Conservation (phyloP, 2,329 filamentous ascomycete genomes). For the Plectosphaerella sp. region DNA sequence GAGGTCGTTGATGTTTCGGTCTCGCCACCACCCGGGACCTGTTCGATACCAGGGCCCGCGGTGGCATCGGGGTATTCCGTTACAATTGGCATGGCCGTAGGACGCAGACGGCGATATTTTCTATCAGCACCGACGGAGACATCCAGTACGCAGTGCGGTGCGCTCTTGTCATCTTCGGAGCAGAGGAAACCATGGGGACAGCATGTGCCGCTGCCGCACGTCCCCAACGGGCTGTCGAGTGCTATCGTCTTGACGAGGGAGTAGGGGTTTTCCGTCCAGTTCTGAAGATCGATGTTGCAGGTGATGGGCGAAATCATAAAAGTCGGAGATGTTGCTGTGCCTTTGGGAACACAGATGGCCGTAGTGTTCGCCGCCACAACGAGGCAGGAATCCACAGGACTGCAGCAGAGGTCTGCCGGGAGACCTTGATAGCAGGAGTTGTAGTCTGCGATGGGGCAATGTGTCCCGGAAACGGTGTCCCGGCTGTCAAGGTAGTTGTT, state of each 20-base stretch:
- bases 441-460: conserved; percentile 7
- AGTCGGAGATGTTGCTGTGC: conserved; percentile 52
- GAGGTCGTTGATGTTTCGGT: neutral
- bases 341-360: conserved; percentile 64
- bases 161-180: conserved; percentile 16
- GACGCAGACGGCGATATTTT: neutral
- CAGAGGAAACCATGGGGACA: conserved; percentile 73
- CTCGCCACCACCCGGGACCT: neutral
- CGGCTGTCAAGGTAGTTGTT: neutral
- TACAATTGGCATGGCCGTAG: conserved; percentile 33
- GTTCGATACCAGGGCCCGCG: neutral
- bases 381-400: conserved; percentile 47
- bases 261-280: conserved; percentile 49
- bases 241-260: conserved; percentile 64
- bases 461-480: neutral
- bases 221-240: conserved; percentile 49
- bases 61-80: neutral
- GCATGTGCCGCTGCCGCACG: conserved; percentile 56
- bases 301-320: conserved; percentile 45
- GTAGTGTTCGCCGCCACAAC: conserved; percentile 59
- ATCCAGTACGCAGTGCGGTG: conserved; percentile 43
- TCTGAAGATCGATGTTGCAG: conserved; percentile 59
- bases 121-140: conserved; percentile 5
- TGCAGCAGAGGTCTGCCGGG: conserved; percentile 65
- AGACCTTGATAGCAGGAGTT: conserved; percentile 26